These are phyloP conservation scores for Russula griseocarnosa DNA, from an alignment of 768 basidiomycete genomes.

Conservation along the genomic window DNA sequence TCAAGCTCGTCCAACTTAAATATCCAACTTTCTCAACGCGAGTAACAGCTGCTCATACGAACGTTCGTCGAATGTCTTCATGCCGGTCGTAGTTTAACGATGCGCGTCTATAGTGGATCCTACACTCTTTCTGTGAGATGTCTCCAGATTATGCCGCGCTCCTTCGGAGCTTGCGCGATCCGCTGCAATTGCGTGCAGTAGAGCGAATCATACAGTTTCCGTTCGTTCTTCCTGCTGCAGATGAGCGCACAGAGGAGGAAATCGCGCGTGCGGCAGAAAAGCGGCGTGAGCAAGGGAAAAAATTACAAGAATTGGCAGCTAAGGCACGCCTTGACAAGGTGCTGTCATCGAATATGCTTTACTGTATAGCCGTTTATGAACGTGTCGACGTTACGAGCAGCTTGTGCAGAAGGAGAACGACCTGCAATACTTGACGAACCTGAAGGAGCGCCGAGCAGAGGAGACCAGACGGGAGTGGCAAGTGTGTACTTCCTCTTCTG, in stretches of 20 bases:
- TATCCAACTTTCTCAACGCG: constrained; percentile 90
- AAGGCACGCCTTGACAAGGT: constrained; percentile 86
- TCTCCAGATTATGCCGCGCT: constrained; percentile 68
- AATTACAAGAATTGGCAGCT: constrained; percentile 87
- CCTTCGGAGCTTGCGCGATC: constrained; percentile 65
- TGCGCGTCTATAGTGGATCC: constrained; percentile 67
- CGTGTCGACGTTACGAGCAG: constrained; percentile 36
- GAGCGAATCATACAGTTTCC: constrained; percentile 88
- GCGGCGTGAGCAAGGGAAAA: constrained; percentile 78
- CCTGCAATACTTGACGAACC: constrained; percentile 55
- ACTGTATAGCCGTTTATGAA: background rate
- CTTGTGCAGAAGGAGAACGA: constrained; percentile 73
- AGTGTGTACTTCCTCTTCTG: constrained; percentile 38
- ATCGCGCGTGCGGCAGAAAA: constrained; percentile 71
- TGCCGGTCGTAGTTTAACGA: background rate
- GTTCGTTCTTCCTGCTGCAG: constrained; percentile 53
- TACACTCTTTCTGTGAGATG: constrained; percentile 82
- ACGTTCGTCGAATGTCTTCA: constrained; percentile 43
- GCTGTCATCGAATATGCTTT: constrained; percentile 13
- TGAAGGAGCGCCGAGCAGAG: constrained; percentile 58
- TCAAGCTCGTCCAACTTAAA: constrained; percentile 92
- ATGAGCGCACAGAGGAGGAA: constrained; percentile 92
- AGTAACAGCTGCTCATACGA: constrained; percentile 71
- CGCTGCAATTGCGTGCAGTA: constrained; percentile 54
- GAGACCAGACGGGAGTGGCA: constrained; percentile 74